phyloP scores from a whole-genome alignment of 345 rosid species.

The Lenwebbia sp. region DNA sequence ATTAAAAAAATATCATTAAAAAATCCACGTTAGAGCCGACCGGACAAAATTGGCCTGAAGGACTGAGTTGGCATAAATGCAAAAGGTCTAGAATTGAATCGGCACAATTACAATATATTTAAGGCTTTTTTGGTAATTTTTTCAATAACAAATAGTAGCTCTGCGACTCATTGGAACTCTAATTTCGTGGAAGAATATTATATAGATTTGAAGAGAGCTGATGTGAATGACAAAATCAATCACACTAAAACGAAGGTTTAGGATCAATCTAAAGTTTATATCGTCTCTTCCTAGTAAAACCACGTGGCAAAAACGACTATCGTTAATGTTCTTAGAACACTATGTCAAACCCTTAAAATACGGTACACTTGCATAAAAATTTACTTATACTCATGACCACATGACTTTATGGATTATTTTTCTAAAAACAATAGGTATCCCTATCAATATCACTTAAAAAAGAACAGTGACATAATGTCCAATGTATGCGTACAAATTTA shows the following conservation, averaged over 20 bases:
- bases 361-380: neutral
- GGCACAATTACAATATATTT: too few relatives aligned
- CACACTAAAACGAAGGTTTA: neutral
- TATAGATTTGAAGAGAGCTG: neutral
- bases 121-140: too few relatives aligned
- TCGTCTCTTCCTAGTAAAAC: neutral
- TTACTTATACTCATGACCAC: neutral
- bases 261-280: neutral
- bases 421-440: neutral
- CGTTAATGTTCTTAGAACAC: neutral
- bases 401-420: neutral
- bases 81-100: too few relatives aligned
- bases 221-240: neutral
- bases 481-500: neutral
- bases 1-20: too few relatives aligned
- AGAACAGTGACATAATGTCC: neutral
- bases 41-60: too few relatives aligned
- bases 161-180: neutral
- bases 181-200: neutral
- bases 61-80: too few relatives aligned
- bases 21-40: too few relatives aligned
- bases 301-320: neutral
- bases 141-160: neutral
- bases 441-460: neutral
- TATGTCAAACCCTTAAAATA: neutral